A percentile compares a stretch with the other conserved stretches of the same genome.
These are phyloP conservation scores for Dimocarpus longan DNA, from an alignment of 345 rosid species.

Conservation along the genomic window DNA sequence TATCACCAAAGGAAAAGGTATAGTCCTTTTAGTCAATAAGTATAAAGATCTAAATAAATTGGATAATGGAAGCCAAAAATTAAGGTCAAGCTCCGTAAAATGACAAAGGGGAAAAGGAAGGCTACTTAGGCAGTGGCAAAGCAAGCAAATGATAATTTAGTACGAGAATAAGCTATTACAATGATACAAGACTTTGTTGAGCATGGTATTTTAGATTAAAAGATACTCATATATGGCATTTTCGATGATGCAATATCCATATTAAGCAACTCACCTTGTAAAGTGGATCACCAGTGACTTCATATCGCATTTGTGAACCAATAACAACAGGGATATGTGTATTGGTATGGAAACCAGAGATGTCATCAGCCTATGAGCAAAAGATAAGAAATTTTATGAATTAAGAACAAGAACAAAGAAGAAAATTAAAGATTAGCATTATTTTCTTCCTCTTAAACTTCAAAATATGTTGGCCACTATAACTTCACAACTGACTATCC, in stretches of 20 bases:
- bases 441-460: not conserved
- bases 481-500: not conserved
- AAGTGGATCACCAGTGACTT: conserved; percentile 84
- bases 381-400: conserved; percentile 14
- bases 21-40: not conserved
- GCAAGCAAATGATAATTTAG: not conserved
- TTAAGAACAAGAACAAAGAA: not conserved
- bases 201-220: conserved; percentile 1
- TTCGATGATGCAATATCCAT: conserved; percentile 3
- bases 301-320: conserved; percentile 94
- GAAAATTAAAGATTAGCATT: not conserved
- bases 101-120: not conserved
- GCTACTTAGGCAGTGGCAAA: not conserved
- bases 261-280: conserved; percentile 59
- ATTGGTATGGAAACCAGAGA: conserved; percentile 84
- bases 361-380: conserved; percentile 74
- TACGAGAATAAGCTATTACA: not conserved
- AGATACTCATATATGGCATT: not conserved
- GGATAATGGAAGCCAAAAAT: not conserved
- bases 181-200: not conserved
- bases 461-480: not conserved
- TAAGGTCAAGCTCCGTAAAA: not conserved
- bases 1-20: not conserved
- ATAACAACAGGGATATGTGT: conserved; percentile 91
- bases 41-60: not conserved